These are phyloP conservation scores for Sanghuangporus weigelae DNA, from an alignment of 1,284 basidiomycete genomes.

Conservation along the genomic window DNA sequence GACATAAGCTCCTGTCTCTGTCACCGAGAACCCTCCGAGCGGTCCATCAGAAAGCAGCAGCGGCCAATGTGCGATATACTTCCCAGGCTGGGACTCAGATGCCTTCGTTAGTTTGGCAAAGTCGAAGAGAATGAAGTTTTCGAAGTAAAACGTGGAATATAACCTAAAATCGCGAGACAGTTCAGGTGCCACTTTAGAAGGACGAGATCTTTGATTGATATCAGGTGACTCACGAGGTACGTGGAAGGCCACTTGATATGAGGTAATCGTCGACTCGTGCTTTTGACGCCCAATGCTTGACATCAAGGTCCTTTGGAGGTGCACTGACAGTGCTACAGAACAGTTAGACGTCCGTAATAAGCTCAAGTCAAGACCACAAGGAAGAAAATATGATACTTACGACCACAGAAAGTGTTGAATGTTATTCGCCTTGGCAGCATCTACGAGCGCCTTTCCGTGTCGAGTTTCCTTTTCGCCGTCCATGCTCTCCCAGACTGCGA, in stretches of 20 bases:
- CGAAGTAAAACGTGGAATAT: constrained; percentile 23
- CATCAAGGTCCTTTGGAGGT: neutral
- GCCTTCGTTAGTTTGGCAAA: neutral
- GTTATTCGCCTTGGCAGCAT: constrained; percentile 26
- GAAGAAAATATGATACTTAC: constrained; percentile 17
- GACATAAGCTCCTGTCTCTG: constrained; percentile 12
- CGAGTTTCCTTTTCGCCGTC: constrained; percentile 16
- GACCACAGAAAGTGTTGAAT: constrained; percentile 28
- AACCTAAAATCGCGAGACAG: constrained; percentile 8
- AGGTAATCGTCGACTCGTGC: constrained; percentile 24
- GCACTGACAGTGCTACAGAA: neutral
- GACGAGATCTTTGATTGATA: neutral
- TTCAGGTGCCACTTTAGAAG: neutral
- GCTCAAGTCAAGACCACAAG: neutral
- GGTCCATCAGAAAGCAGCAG: constrained; percentile 8
- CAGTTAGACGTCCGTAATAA: constrained; percentile 17
- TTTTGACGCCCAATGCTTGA: constrained; percentile 25
- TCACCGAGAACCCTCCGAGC: constrained; percentile 8
- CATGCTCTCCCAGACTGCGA: constrained; percentile 18
- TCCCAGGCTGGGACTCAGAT: neutral
- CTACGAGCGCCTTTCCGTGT: constrained; percentile 27
- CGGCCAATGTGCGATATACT: constrained; percentile 11
- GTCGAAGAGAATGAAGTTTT: constrained; percentile 20
- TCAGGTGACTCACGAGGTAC: constrained; percentile 20
- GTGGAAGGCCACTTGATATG: constrained; percentile 19